Evolutionary conservation across 495 filamentous ascomycete genomes (phyloP).

Genomic region (Glonium stellatum): DNA sequence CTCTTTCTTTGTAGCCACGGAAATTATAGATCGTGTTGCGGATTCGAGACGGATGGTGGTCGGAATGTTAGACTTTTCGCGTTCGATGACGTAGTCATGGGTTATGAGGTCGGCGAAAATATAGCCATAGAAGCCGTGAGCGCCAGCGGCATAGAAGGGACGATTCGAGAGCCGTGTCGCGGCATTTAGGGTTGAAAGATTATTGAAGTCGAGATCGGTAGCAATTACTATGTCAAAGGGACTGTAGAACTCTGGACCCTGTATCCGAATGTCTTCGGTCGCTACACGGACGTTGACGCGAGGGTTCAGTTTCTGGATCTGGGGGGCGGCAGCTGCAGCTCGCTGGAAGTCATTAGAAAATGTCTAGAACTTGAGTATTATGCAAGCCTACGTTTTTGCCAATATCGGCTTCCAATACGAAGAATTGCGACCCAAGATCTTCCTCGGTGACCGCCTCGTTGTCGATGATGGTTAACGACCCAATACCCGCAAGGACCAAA

Average conservation of each 20-base stretch:
- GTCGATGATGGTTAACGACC: constrained; percentile 84
- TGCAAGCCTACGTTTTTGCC: constrained; percentile 62
- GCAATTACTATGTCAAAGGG: constrained; percentile 83
- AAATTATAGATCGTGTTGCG: constrained; percentile 65
- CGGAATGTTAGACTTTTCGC: constrained; percentile 66
- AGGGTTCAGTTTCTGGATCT: constrained; percentile 81
- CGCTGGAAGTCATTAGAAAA: constrained; percentile 44
- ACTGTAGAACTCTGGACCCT: constrained; percentile 63
- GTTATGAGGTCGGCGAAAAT: constrained; percentile 86
- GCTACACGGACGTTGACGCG: constrained; percentile 72
- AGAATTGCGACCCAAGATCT: constrained; percentile 86
- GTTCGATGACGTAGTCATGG: constrained; percentile 82
- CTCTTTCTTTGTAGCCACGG: constrained; percentile 65
- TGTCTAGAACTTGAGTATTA: neutral
- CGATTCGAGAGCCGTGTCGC: constrained; percentile 65
- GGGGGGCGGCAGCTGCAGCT: constrained; percentile 71
- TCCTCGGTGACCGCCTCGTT: constrained; percentile 67
- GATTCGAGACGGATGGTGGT: constrained; percentile 63
- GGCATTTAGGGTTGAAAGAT: constrained; percentile 72
- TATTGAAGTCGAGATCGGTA: constrained; percentile 71
- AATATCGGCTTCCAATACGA: constrained; percentile 63
- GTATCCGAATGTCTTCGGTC: constrained; percentile 53
- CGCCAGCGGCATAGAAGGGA: constrained; percentile 81
- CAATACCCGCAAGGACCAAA: constrained; percentile 89
- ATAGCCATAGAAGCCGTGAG: constrained; percentile 89